These are phyloP conservation scores for Epichloe sylvatica DNA, from an alignment of 2,329 filamentous ascomycete species.

Conservation along the genomic window DNA sequence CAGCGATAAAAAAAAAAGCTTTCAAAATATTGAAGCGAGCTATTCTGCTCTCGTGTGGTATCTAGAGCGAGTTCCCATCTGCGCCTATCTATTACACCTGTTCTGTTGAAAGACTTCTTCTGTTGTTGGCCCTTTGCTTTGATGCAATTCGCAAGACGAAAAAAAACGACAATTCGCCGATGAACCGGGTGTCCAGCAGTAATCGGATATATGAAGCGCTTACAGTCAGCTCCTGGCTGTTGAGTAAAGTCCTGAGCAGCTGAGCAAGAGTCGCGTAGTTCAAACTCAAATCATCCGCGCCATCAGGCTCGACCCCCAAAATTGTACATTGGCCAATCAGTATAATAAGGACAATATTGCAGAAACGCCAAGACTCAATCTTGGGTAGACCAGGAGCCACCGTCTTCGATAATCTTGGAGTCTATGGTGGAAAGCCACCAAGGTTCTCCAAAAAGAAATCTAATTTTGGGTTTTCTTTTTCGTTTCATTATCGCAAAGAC, in stretches of 20 bases:
- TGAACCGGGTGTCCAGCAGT: background rate
- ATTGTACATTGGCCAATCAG: constrained; percentile 3
- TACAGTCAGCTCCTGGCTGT: background rate
- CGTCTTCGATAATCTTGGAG: background rate
- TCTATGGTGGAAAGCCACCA: background rate
- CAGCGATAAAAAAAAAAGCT: background rate
- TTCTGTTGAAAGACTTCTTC: background rate
- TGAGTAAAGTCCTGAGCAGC: background rate
- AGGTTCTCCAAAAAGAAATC: no score
- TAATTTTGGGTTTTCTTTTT: background rate
- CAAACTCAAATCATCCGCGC: background rate
- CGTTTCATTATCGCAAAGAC: constrained; percentile 1
- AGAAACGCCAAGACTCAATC: background rate
- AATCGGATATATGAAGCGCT: background rate
- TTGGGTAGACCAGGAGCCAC: background rate
- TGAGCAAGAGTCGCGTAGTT: background rate
- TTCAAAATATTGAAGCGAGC: background rate
- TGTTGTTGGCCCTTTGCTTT: background rate
- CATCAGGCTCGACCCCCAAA: constrained; percentile 4
- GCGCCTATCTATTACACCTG: background rate
- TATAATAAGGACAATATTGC: background rate
- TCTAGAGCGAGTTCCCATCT: background rate
- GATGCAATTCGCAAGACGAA: constrained; percentile 17
- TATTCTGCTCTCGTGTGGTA: background rate
- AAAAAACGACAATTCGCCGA: constrained; percentile 73